Evolutionary conservation across 2,329 filamentous ascomycete genomes (phyloP), one percentile per base, ranked within the genome.

Genomic region (Microdochium paspali): DNA sequence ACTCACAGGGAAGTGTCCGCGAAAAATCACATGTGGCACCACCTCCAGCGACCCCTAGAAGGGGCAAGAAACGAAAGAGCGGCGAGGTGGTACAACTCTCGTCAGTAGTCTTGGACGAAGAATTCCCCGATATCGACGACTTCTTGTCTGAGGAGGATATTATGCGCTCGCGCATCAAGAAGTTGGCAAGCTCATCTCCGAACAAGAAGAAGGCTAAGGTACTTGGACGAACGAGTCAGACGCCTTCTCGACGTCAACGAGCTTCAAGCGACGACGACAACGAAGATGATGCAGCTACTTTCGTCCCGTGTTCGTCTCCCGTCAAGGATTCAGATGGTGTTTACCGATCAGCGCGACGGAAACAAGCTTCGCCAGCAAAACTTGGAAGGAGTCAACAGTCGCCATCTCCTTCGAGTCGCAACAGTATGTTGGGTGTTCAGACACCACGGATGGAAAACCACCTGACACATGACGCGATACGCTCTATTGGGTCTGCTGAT

Each of bases 121-220:
- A 74, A 18, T 80, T 77, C 43, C 75, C 74, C 0, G 76, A 81
- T 51, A 72, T 81, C 7, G 70, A 74, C 51, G 66, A 77, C 44
- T 58, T 68, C 26, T 53, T 67, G 10, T 54, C 56, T 4, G 58
- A 62, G 28, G 59, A 60, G 15, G 61, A 62, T 30, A 46, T 54
- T 32, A 47, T 58, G 46, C 53, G 56, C 12, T 53, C 54, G n/a
- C 52, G 54, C 23, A 53, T 53, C 25, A 61, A 73, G 44, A 59
- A 70, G 10, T 72, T 60, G 28, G 54, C 60, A 18, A 57, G 67
- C 24, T 70, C 68, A 44, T 64, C 61, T 10, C 64, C 61, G 12
- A 57, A 59, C 24, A 58, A 55, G 44, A 45, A 55, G 42, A 60
- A 60, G 49, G 56, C 53, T 4, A 50, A 47, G 24, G 45, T 48